phyloP scores from a whole-genome alignment of 805 yeast genomes.

The Maudiozyma serrabonitensis region DNA sequence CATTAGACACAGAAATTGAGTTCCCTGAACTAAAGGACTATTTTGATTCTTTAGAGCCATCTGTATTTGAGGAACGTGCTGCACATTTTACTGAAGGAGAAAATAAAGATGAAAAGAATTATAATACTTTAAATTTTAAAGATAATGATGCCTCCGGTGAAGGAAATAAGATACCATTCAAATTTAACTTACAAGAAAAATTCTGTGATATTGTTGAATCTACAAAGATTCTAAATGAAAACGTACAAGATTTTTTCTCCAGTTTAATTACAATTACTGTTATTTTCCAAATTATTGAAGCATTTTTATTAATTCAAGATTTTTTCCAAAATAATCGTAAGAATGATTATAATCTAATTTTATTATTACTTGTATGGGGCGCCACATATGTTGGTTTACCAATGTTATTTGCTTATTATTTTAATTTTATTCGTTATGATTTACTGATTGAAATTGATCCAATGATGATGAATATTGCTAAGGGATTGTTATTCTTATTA shows the following conservation, averaged over 20 bases:
- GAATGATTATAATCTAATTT: background rate
- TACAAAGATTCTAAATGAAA: conserved; percentile 13
- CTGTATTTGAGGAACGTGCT: background rate
- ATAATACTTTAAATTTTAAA: conserved; percentile 4
- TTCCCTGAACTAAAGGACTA: conserved; percentile 23
- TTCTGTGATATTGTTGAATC: conserved; percentile 14
- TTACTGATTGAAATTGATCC: conserved; percentile 22
- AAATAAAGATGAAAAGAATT: background rate
- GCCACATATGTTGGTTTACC: conserved; percentile 13
- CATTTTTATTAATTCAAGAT: conserved; percentile 5
- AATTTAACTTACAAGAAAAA: conserved; percentile 17
- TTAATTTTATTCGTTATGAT: conserved; percentile 26
- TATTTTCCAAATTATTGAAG: conserved; percentile 16
- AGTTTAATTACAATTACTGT: conserved; percentile 15
- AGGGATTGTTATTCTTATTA: conserved; percentile 14
- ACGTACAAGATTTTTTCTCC: conserved; percentile 20
- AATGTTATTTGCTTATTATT: conserved; percentile 17
- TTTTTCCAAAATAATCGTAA: background rate
- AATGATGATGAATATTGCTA: conserved; percentile 23
- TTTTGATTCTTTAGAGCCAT: conserved; percentile 7
- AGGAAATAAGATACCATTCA: conserved; percentile 5
- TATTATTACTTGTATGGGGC: conserved; percentile 11
- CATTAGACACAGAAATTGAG: conserved; percentile 17
- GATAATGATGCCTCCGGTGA: conserved; percentile 1
- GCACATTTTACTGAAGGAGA: background rate